Conservation (phyloP, 352 stramenopile genomes). For the Phytophthora ohioensis region DNA sequence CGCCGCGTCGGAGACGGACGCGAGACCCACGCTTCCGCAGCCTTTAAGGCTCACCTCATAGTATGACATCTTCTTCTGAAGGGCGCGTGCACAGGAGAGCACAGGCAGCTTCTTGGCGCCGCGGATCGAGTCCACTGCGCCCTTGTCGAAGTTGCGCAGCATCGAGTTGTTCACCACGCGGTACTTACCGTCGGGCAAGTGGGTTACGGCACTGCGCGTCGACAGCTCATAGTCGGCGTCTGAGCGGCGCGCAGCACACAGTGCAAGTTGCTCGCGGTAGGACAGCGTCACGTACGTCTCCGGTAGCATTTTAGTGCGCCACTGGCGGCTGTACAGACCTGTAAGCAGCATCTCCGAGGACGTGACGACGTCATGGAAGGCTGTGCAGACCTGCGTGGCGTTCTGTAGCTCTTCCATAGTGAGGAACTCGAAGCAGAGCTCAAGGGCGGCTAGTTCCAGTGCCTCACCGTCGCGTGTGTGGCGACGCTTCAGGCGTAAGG, state of each 20-base stretch:
- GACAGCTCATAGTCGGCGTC: conserved; percentile 55
- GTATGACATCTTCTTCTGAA: conserved; percentile 71
- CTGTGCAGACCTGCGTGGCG: conserved; percentile 56
- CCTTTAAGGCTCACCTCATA: conserved; percentile 82
- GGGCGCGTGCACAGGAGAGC: conserved; percentile 63
- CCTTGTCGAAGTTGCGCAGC: conserved; percentile 76
- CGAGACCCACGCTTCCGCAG: conserved; percentile 83
- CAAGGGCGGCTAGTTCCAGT: conserved; percentile 61
- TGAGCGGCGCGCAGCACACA: conserved; percentile 48
- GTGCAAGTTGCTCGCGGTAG: conserved; percentile 55
- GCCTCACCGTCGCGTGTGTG: conserved; percentile 22
- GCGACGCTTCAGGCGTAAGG: conserved; percentile 30
- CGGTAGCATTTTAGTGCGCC: conserved; percentile 46
- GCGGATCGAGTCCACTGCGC: conserved; percentile 79
- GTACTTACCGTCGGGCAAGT: conserved; percentile 49
- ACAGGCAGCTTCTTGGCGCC: conserved; percentile 55
- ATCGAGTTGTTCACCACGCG: conserved; percentile 86
- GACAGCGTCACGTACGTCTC: conserved; percentile 47
- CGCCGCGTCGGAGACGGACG: conserved; percentile 60
- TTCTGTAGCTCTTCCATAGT: conserved; percentile 56
- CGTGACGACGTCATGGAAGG: conserved; percentile 64
- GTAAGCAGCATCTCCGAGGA: conserved; percentile 58
- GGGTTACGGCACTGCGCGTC: conserved; percentile 64
- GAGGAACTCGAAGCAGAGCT: conserved; percentile 84
- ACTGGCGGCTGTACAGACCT: conserved; percentile 70